Percentiles rank a stretch among this genome's conserved stretches.
Conservation (phyloP, 139 green algal genomes). For the Chlamydomonas sphaeroides region DNA sequence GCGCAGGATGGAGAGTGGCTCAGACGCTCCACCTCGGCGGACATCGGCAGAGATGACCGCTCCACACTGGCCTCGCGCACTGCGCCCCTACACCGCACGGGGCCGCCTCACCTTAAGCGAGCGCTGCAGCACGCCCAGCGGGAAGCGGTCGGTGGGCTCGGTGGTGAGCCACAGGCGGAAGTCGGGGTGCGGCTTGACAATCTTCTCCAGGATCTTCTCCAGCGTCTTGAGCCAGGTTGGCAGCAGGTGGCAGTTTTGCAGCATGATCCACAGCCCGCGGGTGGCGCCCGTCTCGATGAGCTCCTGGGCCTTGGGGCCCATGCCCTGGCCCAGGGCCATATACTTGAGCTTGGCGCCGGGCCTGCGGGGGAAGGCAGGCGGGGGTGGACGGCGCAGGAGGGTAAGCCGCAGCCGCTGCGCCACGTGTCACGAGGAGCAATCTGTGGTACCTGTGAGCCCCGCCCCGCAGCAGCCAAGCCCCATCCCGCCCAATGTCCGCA, state of each 20-base stretch:
- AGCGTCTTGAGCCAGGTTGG: constrained; percentile 86
- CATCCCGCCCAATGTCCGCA: too few relatives aligned
- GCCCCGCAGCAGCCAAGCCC: too few relatives aligned
- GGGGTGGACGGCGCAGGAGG: not conserved
- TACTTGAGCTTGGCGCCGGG: constrained; percentile 89
- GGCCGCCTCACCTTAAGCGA: constrained; percentile 70
- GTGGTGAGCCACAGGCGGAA: constrained; percentile 90
- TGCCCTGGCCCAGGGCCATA: constrained; percentile 93
- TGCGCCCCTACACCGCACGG: too few relatives aligned
- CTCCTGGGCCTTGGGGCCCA: constrained; percentile 85
- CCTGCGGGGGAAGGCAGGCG: not conserved
- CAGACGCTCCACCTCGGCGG: not conserved
- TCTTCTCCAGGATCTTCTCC: constrained; percentile 88
- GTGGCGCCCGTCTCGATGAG: constrained; percentile 79
- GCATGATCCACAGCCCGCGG: constrained; percentile 87
- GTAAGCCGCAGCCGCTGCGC: too few relatives aligned
- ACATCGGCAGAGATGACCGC: too few relatives aligned
- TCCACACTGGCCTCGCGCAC: too few relatives aligned
- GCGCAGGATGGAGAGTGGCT: not conserved
- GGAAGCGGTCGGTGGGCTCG: constrained; percentile 83
- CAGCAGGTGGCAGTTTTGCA: constrained; percentile 92
- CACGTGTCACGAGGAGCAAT: too few relatives aligned
- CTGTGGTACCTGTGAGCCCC: too few relatives aligned
- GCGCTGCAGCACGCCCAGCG: constrained; percentile 82
- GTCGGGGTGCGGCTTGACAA: constrained; percentile 78